These are phyloP conservation scores for Antrodiella citrinella DNA, from an alignment of 768 basidiomycete species.

Conservation along the genomic window DNA sequence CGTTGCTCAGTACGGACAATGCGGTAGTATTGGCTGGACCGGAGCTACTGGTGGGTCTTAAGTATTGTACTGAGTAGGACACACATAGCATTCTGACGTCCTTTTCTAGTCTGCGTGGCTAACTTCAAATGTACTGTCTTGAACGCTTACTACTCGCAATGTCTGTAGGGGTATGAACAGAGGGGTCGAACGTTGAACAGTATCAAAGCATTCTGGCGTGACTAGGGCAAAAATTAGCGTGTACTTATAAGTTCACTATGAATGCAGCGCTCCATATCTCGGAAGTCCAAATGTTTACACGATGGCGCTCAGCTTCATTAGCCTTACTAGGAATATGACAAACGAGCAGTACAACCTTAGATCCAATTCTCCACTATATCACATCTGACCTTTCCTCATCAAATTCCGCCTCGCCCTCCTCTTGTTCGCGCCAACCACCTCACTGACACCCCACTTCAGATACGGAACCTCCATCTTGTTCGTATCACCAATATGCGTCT, in stretches of 20 bases:
- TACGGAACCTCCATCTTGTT: slow-evolving; percentile 61
- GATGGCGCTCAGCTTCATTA: too few species aligned
- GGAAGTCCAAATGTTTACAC: too few species aligned
- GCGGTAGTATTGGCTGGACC: neutral
- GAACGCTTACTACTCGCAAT: neutral
- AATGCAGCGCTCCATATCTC: too few species aligned
- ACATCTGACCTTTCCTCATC: slow-evolving; percentile 77
- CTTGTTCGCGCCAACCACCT: slow-evolving; percentile 61
- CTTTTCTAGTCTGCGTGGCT: neutral
- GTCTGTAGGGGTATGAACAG: neutral
- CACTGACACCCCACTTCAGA: slow-evolving; percentile 61
- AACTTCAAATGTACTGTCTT: neutral
- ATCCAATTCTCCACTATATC: too few species aligned
- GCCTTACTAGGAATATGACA: too few species aligned
- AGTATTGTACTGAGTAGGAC: too few species aligned
- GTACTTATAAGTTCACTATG: too few species aligned
- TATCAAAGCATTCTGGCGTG: too few species aligned
- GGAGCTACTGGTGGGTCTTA: neutral
- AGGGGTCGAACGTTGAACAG: too few species aligned
- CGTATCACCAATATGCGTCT: slow-evolving; percentile 43
- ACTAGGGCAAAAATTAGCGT: too few species aligned
- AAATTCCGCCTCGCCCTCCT: slow-evolving; percentile 76
- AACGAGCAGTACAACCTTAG: too few species aligned
- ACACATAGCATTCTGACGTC: too few species aligned
- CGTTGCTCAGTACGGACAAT: neutral